Base-by-base conservation (phyloP, 345 rosid species). In the Erodium maritimum region DNA sequence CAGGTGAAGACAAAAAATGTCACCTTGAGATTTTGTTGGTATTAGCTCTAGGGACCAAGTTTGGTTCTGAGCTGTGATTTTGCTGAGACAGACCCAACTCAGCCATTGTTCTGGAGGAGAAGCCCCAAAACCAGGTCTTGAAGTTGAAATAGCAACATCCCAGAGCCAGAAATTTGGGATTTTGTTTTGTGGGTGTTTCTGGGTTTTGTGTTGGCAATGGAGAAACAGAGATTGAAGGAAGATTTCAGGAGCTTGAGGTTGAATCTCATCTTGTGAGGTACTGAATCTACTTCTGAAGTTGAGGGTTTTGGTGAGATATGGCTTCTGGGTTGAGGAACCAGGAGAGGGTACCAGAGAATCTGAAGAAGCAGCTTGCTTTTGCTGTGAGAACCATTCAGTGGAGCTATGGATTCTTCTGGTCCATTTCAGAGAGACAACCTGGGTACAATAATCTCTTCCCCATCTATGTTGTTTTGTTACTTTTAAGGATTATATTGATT, bases 401-500 rank as follows among this genome's bases (percentile, higher is more conserved):
- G 85, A 80, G 81, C 72, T 80, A 80, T 66, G 85, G 79, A 50
- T 74, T 80, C 46, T 80, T 77, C 70, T 80, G 85, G 84, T 77
- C 81, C 51, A 65, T 65, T 54, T 77, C 84, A 48, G 19, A 71
- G 51, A 46, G 45, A 54, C 75, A 80, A 50, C 77, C 69, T 18
- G 79, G 79, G 84, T 80, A n/a, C n/a, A 69, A 25, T 37, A 19
- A 18, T 19, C 55, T 20, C 14, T 21, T 5, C 8, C 37, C 29
- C 7, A 54, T 66, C 53, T 46, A 0, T 56, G 29, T 29, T 22
- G n/a, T 3, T 56, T 25, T 22, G 25, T 22, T 33, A 17, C 13
- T 29, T 17, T 58, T 42, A 21, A 11, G 55, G 50, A 29, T 17
- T 42, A 57, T 4, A 50, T 19, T 14, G n/a, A 19, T 23, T 61